Percentiles rank a stretch among this genome's conserved stretches.
Conservation (phyloP, 1,284 basidiomycete genomes). For the Wallemia ichthyophaga region DNA sequence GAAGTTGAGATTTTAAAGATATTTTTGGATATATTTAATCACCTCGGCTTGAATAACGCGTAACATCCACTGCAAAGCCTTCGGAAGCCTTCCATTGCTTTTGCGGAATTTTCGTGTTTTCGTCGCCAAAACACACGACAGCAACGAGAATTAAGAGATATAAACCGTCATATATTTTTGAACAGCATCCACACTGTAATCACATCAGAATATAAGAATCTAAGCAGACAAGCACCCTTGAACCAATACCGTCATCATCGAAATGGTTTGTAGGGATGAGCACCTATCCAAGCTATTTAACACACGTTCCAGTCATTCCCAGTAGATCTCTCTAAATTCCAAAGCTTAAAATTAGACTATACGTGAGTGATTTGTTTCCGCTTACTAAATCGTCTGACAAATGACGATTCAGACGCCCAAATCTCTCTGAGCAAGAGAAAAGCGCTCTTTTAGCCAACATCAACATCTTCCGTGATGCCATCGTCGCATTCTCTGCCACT, state of each 20-base stretch:
- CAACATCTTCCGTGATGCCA: constrained; percentile 44
- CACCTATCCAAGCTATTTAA: not conserved
- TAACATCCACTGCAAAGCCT: too few relatives aligned
- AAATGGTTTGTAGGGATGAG: not conserved
- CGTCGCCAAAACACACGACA: too few relatives aligned
- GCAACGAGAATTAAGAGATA: too few relatives aligned
- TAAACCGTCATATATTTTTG: too few relatives aligned
- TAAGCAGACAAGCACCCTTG: not conserved
- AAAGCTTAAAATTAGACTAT: not conserved
- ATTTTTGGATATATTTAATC: too few relatives aligned
- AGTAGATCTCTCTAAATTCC: not conserved
- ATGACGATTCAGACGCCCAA: constrained; percentile 15
- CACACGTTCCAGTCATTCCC: not conserved
- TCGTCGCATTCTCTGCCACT: constrained; percentile 49
- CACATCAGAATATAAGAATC: not conserved
- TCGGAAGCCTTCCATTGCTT: too few relatives aligned
- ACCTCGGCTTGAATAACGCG: too few relatives aligned
- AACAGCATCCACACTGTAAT: not conserved
- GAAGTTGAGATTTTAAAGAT: too few relatives aligned
- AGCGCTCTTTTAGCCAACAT: constrained; percentile 38
- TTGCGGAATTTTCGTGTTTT: too few relatives aligned
- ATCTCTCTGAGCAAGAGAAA: constrained; percentile 26
- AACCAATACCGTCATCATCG: not conserved
- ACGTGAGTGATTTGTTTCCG: not conserved
- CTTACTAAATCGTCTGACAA: not conserved